These are phyloP conservation scores for Phytophthora lateralis DNA, from an alignment of 352 stramenopile genomes.

Conservation along the genomic window DNA sequence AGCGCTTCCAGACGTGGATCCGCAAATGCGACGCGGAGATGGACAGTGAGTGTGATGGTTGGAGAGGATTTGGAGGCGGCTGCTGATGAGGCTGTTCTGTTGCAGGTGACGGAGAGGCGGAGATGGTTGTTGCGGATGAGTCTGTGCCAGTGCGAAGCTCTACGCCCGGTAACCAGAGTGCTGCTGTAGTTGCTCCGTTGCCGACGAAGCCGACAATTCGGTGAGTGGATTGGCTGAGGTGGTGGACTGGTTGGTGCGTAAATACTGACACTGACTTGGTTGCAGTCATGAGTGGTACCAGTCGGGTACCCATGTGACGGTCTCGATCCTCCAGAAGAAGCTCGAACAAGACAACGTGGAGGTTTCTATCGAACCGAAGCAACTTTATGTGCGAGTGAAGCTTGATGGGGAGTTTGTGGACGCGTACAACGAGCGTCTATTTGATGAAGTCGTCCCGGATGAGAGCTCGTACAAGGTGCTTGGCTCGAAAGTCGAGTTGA, in stretches of 20 bases:
- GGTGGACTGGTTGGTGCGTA: background rate
- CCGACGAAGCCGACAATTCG: conserved; percentile 33
- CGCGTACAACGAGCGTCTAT: conserved; percentile 67
- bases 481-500: conserved; percentile 82
- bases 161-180: conserved; percentile 22
- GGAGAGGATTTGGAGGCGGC: background rate
- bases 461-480: conserved; percentile 69
- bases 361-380: conserved; percentile 57
- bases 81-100: conserved; percentile 5
- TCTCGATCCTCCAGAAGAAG: conserved; percentile 88
- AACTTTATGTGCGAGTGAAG: conserved; percentile 55
- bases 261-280: conserved; percentile 9
- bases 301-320: conserved; percentile 74
- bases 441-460: conserved; percentile 66
- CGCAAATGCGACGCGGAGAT: conserved; percentile 89
- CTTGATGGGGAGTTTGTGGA: conserved; percentile 62
- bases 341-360: conserved; percentile 65
- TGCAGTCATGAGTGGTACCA: conserved; percentile 90
- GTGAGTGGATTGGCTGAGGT: conserved; percentile 20
- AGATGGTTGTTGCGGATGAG: conserved; percentile 36
- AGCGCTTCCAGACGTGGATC: conserved; percentile 85
- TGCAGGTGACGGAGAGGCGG: conserved; percentile 27
- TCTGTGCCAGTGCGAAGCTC: conserved; percentile 9
- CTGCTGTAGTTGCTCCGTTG: conserved; percentile 22
- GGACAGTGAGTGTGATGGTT: conserved; percentile 47